phyloP scores from a whole-genome alignment of 2,329 filamentous ascomycete species.

The Fusarium concolor region DNA sequence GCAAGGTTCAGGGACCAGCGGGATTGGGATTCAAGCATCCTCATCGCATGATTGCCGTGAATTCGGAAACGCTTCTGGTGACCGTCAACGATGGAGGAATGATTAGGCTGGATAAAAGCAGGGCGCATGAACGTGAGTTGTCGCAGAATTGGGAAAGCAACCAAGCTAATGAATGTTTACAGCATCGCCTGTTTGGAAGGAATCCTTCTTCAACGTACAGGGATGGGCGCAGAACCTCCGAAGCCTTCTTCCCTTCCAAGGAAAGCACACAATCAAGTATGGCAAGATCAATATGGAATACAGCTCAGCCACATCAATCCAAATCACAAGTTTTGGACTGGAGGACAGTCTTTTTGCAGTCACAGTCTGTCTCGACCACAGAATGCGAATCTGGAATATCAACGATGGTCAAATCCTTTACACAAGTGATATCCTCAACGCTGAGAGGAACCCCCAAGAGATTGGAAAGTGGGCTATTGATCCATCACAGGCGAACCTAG shows the following conservation, averaged over 20 bases:
- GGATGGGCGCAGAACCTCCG: conserved; percentile 76
- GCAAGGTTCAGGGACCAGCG: conserved; percentile 78
- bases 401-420: conserved; percentile 81
- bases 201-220: conserved; percentile 78
- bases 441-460: conserved; percentile 74
- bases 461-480: conserved; percentile 80
- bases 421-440: conserved; percentile 81
- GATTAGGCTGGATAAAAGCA: conserved; percentile 74
- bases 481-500: conserved; percentile 79
- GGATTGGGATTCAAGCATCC: conserved; percentile 81
- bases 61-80: conserved; percentile 78
- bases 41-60: conserved; percentile 82
- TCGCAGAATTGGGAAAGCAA: neutral
- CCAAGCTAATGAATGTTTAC: conserved; percentile 14
- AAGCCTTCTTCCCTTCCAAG: conserved; percentile 74
- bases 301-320: conserved; percentile 73
- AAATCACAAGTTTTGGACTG: conserved; percentile 64
- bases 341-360: conserved; percentile 69
- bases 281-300: conserved; percentile 74
- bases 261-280: conserved; percentile 71
- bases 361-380: conserved; percentile 89
- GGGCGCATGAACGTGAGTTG: conserved; percentile 59
- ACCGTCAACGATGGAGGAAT: conserved; percentile 84
- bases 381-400: conserved; percentile 89
- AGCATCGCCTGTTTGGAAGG: conserved; percentile 67